These are phyloP conservation scores for Shiraia sp. DNA, from an alignment of 2,329 filamentous ascomycete species.

Conservation along the genomic window DNA sequence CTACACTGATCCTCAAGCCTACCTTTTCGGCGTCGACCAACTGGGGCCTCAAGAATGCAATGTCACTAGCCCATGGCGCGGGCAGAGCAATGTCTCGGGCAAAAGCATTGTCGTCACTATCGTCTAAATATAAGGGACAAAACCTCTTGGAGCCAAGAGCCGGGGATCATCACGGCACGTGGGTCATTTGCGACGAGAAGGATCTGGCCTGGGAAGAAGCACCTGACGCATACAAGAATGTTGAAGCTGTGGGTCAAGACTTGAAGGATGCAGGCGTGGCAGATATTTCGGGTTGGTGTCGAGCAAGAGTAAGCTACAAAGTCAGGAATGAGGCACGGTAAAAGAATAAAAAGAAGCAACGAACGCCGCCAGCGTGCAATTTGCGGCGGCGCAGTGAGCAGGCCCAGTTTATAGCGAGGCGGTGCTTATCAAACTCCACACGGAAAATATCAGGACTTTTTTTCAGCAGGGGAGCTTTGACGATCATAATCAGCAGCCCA, in stretches of 20 bases:
- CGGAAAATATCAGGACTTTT: not conserved
- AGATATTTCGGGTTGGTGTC: constrained; percentile 37
- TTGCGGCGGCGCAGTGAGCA: not conserved
- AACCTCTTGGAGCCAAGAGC: constrained; percentile 30
- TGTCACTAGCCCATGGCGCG: constrained; percentile 45
- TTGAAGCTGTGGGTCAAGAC: constrained; percentile 43
- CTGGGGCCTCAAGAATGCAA: constrained; percentile 37
- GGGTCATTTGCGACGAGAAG: constrained; percentile 46
- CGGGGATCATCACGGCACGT: constrained; percentile 32
- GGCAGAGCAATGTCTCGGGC: constrained; percentile 44
- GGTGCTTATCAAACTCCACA: not conserved
- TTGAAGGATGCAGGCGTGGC: constrained; percentile 39
- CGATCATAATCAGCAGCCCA: too few relatives aligned
- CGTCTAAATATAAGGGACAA: constrained; percentile 40
- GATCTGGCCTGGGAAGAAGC: constrained; percentile 46
- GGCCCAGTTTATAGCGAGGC: not conserved
- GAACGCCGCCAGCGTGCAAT: not conserved
- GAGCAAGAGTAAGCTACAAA: constrained; percentile 45
- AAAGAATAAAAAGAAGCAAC: constrained; percentile 1
- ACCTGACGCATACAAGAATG: constrained; percentile 45
- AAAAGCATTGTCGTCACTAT: constrained; percentile 36
- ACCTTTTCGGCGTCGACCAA: constrained; percentile 30
- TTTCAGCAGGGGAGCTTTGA: too few relatives aligned
- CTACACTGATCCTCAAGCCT: constrained; percentile 44
- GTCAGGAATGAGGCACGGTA: constrained; percentile 37